A percentile compares a stretch with the other conserved stretches of the same genome.
phyloP scores from a whole-genome alignment of 257 asterid species.

The Solanum ossicruentum region DNA sequence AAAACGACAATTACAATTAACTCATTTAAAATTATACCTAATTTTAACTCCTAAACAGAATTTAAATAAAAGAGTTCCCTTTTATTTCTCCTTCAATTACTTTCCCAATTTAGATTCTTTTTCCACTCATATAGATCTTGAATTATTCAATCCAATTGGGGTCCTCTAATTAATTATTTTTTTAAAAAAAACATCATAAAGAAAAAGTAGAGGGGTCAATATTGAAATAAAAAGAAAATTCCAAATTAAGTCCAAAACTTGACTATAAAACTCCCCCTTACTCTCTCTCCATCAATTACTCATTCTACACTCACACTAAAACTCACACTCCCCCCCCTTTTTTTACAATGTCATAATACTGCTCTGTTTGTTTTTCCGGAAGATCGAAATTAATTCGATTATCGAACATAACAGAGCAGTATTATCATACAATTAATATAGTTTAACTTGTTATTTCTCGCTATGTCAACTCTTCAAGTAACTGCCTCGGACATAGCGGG shows the following conservation, averaged over 20 bases:
- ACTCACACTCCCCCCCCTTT: conserved; percentile 2
- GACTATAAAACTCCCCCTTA: conserved; percentile 49
- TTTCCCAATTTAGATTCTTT: not conserved
- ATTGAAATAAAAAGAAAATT: conserved; percentile 1
- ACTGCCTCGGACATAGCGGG: conserved; percentile 40
- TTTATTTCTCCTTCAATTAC: not conserved
- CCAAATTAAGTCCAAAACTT: conserved; percentile 8
- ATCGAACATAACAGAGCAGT: not conserved
- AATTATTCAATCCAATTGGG: not conserved
- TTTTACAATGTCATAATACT: conserved; percentile 29
- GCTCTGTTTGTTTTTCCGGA: not conserved
- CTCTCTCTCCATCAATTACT: conserved; percentile 36
- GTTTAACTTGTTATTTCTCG: not conserved
- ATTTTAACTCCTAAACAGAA: not conserved
- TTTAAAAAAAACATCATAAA: no score
- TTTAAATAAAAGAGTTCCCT: not conserved
- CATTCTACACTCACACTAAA: conserved; percentile 17
- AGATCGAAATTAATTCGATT: not conserved
- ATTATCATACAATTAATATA: not conserved
- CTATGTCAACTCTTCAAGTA: conserved; percentile 36
- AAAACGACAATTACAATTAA: not conserved
- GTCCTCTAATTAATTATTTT: not conserved
- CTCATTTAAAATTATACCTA: not conserved
- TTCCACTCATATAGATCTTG: not conserved
- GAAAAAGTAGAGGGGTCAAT: not conserved